These are phyloP conservation scores for Citeromyces hawaiiensis DNA, from an alignment of 1,139 yeast species.

Conservation along the genomic window DNA sequence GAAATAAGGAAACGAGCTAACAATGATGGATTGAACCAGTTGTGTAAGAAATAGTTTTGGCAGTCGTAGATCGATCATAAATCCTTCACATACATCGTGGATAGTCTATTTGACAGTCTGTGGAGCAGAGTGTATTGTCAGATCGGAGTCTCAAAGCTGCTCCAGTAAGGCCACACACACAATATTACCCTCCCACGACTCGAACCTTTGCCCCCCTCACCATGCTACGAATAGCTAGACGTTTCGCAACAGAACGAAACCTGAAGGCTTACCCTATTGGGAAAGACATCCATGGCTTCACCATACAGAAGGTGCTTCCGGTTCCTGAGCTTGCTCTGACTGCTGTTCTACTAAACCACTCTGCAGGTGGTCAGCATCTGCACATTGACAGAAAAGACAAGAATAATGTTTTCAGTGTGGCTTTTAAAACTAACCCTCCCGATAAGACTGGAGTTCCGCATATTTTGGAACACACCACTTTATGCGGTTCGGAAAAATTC, in stretches of 20 bases:
- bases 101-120: no score
- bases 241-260: conserved; percentile 7
- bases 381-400: conserved; percentile 75
- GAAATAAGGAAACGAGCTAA: no score
- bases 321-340: conserved; percentile 75
- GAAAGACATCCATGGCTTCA: conserved; percentile 46
- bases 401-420: conserved; percentile 81
- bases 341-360: conserved; percentile 65
- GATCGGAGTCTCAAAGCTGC: no score
- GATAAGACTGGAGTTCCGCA: conserved; percentile 93
- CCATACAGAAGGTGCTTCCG: conserved; percentile 44
- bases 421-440: conserved; percentile 91
- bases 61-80: no score
- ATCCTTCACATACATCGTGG: no score
- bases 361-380: conserved; percentile 68
- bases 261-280: conserved; percentile 50
- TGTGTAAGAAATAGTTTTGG: no score
- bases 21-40: no score
- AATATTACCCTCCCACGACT: no score
- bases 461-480: conserved; percentile 86
- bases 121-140: no score
- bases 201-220: no score
- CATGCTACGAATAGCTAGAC: no score
- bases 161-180: no score
- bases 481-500: conserved; percentile 82